Evolutionary conservation across 176 grass and related monocot genomes (phyloP), one percentile per base, ranked within the genome.

Genomic region (Cymbopogon citratus): DNA sequence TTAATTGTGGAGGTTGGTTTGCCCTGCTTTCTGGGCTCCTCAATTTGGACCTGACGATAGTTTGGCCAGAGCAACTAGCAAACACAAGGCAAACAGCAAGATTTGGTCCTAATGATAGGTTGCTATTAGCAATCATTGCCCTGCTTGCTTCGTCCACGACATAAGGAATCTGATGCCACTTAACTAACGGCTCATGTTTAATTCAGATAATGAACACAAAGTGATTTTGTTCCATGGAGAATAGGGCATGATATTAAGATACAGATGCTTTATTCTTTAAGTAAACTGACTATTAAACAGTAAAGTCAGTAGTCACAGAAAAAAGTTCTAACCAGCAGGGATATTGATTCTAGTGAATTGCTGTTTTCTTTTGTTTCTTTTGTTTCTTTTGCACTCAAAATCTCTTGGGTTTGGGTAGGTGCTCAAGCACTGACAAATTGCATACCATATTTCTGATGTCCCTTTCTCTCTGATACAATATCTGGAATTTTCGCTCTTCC

Each of bases 91-190:
- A 41, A 67, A 38, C 31, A 75, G 15, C 18, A 54, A 83, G 81
- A 84, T 77, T 61, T 77, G 73, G 26, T 69, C 23, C 63, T 56
- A 67, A 76, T 43, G 62, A 84, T 76, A 76, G 62, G 72, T 68
- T 41, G 73, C 73, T 69, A 76, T 59, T 69, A 36, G 23, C 43
- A 43, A 49, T 52, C 51, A 80, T 75, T 60, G 41, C 35, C 16
- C 49, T 64, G 62, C 21, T 33, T 70, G 79, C 28, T 78, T 86
- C 13, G 67, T 83, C 9, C 75, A 57, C 64, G 39, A 69, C 73
- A 90, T 56, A 2, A 77, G 70, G 54, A 83, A 84, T 85, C 70
- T 84, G 43, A 40, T 74, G 69, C 59, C 46, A 68, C 18, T 24
- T 75, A 27, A 83, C 25, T 75, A 82, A 24, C 29, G 56, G 67